Base-by-base conservation (phyloP, 495 filamentous ascomycete species). In the Extremus antarcticus region DNA sequence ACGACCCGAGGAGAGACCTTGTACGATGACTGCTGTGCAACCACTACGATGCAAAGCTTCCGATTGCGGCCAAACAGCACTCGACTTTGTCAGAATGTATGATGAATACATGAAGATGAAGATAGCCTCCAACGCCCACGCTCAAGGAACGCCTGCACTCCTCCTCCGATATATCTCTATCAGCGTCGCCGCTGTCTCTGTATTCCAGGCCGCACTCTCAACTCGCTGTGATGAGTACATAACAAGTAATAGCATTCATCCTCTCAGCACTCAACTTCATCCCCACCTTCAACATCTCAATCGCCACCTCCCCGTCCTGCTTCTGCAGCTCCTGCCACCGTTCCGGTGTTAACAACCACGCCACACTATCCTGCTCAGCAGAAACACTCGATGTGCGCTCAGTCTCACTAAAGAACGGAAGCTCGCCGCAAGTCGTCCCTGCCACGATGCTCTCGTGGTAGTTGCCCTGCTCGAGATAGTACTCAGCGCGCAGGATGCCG, bases 371-470 rank as follows among this genome's bases (percentile, higher is more conserved):
- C 47, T 83, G 80, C 63, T 96, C 90, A 0, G 86, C 84, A 52
- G 81, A 74, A 22, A 94, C 89, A 1, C 87, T 95, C 17, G 88
- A 88, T 4, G 89, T 96, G 38, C 92, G 78, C 24, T 80, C 77
- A 0, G 90, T 95, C 63, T 88, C 86, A 16, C 83, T 86, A 70
- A 98, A 98, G 73, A 98, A 98, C 0, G 92, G 92, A 51, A 97
- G 70, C 70, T 98, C 92, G 23, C 92, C 92, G 64, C 91, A 96
- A 10, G 92, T 95, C 22, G 91, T 90, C 21, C 92, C 92, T 8
- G 89, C 88, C 1, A 96, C 86, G 41, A 98, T 95, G 57, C 88
- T 84, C 65, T 98, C 92, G 47, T 82, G 90, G 62, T 88, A 86
- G 59, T 78, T 77, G 3, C 94, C 92, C 66, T 96, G 92, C 1